Evolutionary conservation across 352 stramenopile genomes (phyloP), one percentile per base, ranked within the genome.

Genomic region (Blastocystis sp.): DNA sequence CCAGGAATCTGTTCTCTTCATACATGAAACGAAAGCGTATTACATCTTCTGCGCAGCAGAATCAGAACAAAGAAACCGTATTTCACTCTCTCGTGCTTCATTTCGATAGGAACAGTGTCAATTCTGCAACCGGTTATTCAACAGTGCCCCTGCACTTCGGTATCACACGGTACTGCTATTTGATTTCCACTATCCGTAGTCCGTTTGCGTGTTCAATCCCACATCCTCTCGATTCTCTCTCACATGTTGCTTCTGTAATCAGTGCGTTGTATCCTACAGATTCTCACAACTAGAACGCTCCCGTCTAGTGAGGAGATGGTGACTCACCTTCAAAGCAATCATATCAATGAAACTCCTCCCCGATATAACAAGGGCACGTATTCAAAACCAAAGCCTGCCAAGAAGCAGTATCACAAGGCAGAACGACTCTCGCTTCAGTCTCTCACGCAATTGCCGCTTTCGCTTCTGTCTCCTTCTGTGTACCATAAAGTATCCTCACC

Each of bases 221-320:
- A 35, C 31, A 13, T 85, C 74, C 29, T 41, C 24, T 33, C 74
- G 74, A 33, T 85, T 85, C 29, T 85, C 74, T 13, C 31, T 85
- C 4, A 85, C 61, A 33, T 85, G 74, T 29, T 85, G 74, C 55
- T 85, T 67, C 55, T 85, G 74, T 77, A 51, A 85, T 62, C 41
- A 55, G n/a, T 41, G 31, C 61, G 35, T 60, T 21, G 33, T 59
- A 35, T 33, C 51, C 39, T 2, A 33, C 21, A 35, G 1, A 21
- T 31, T 69, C n/a, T 69, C 33, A 70, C 50, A 70, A 9, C 13
- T 31, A 85, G 74, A 39, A 45, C 33, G 13, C 29, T 33, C 24
- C 26, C 50, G 1, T 59, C 74, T 66, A 2, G 51, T 33, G 74
- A 85, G 10, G 24, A 13, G 12, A 85, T 85, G 2, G 2, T 85